Percentiles rank a stretch among this genome's conserved stretches.
These are phyloP conservation scores for Globisporangium barbulae DNA, from an alignment of 352 stramenopile genomes.

Conservation along the genomic window DNA sequence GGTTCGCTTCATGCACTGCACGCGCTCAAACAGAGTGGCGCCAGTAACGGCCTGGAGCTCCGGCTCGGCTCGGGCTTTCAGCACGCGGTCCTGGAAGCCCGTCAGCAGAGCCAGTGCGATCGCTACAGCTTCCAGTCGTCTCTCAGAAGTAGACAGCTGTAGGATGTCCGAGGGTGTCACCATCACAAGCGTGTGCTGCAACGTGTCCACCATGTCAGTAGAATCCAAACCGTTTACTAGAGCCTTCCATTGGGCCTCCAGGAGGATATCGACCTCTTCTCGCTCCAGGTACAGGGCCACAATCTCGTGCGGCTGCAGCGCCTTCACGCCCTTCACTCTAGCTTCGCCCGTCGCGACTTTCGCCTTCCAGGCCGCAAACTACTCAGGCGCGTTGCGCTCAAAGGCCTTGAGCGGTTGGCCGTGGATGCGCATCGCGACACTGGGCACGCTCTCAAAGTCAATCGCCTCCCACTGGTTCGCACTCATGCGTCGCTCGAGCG, in stretches of 20 bases:
- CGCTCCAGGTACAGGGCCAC: constrained; percentile 29
- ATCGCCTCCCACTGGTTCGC: constrained; percentile 40
- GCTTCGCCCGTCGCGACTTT: constrained; percentile 22
- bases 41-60: neutral
- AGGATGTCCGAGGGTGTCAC: neutral
- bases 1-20: neutral
- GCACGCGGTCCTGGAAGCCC: neutral
- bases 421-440: constrained; percentile 41
- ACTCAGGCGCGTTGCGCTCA: constrained; percentile 25
- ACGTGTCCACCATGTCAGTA: neutral
- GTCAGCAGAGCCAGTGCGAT: neutral
- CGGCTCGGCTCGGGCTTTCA: neutral
- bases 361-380: constrained; percentile 36
- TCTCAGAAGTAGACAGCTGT: neutral
- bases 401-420: constrained; percentile 35
- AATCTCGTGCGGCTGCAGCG: constrained; percentile 36
- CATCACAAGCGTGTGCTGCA: neutral
- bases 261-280: constrained; percentile 21
- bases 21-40: neutral
- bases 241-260: constrained; percentile 45
- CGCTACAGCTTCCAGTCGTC: neutral
- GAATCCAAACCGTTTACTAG: constrained; percentile 15
- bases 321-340: constrained; percentile 35
- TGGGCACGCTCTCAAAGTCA: constrained; percentile 35
- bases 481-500: constrained; percentile 44